phyloP scores from a whole-genome alignment of 345 rosid species.

The Clarkia xantiana region DNA sequence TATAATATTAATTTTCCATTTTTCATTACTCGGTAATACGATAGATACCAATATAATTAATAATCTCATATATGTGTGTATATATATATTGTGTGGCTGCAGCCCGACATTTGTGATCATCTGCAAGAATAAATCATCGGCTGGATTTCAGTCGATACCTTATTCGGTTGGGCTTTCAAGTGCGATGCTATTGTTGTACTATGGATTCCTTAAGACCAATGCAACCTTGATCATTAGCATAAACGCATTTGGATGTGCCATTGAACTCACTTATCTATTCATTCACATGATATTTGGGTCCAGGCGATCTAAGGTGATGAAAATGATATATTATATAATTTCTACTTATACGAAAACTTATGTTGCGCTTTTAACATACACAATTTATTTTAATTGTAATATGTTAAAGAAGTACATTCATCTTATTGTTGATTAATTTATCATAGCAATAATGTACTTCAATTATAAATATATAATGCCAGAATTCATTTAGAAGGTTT shows the following conservation, averaged over 20 bases:
- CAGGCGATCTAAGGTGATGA: conserved; percentile 43
- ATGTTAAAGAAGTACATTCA: too few species aligned
- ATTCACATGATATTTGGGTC: conserved; percentile 48
- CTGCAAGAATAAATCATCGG: conserved; percentile 50
- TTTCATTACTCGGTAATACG: too few species aligned
- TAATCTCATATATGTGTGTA: neutral
- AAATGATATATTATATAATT: too few species aligned
- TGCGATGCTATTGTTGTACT: conserved; percentile 53
- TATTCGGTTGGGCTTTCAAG: conserved; percentile 48
- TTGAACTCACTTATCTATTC: conserved; percentile 39
- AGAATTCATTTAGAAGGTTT: too few species aligned
- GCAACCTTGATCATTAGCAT: conserved; percentile 43
- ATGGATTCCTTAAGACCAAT: conserved; percentile 37
- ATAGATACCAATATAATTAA: too few species aligned
- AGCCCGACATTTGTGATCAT: conserved; percentile 60
- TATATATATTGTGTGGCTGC: conserved; percentile 6
- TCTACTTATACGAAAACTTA: too few species aligned
- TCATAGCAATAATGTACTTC: too few species aligned
- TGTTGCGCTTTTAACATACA: too few species aligned
- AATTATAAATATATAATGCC: too few species aligned
- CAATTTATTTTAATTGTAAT: too few species aligned
- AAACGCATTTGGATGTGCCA: conserved; percentile 43
- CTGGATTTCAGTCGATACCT: conserved; percentile 62
- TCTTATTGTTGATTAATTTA: too few species aligned
- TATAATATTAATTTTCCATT: too few species aligned